Evolutionary conservation across 352 stramenopile genomes (phyloP), one percentile per base, ranked within the genome.

Genomic region (Phytophthora colocasiae): DNA sequence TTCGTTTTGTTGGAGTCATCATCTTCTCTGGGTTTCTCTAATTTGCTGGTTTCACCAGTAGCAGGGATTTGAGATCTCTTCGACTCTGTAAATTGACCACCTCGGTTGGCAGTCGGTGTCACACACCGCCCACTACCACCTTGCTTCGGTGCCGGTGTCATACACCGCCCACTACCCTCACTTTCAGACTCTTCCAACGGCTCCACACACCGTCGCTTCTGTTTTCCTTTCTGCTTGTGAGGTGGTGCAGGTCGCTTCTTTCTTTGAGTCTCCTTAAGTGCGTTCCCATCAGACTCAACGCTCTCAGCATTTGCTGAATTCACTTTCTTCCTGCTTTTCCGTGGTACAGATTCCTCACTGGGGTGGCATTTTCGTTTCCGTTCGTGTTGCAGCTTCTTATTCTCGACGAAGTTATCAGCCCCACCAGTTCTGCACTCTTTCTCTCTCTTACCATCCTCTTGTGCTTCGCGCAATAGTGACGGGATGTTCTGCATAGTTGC

Each of bases 121-220:
- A 19, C 19, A 19, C 19, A 19, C 19, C 19, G 19, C 19, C 19
- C 19, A 19, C 19, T 19, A 19, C 19, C 19, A 19, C 19, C 19
- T 51, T 51, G 44, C 19, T 43, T 24, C 4, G 54, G 22, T 53
- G 41, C 15, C 43, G 53, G 53, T 61, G 40, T 46, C 41, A 36
- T 36, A 46, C 53, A 43, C 31, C 53, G 43, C 40, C 53, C 53
- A 31, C n/a, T 61, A 43, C 53, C 12, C 9, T 56, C 32, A 47
- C 6, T 46, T 34, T 38, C 12, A 46, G 49, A 46, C 48, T 45
- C 48, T 12, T 26, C 27, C 34, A 29, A 22, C 26, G 40, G 22
- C 34, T 26, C 24, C 51, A 17, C 15, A n/a, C 39, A 50, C 26
- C 40, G 39, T 26, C 39, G n/a, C 26, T 41, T 49, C 7, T 26